These are phyloP conservation scores for Cynanchum wilfordii DNA, from an alignment of 257 asterid species.

Conservation along the genomic window DNA sequence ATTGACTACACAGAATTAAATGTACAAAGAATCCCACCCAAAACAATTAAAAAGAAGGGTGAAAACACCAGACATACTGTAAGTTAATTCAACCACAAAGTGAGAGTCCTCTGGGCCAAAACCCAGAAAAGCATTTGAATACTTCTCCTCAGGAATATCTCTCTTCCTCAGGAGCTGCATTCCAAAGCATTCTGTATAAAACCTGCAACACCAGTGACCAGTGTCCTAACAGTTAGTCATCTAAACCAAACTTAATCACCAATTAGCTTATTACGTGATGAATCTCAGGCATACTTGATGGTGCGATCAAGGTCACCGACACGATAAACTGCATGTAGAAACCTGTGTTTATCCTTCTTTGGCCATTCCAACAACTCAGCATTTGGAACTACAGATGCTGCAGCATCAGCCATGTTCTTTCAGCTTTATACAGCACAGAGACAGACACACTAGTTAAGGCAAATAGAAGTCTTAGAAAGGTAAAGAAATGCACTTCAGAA, in stretches of 20 bases:
- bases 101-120: conserved; percentile 93
- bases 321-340: conserved; percentile 88
- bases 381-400: conserved; percentile 45
- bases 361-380: conserved; percentile 85
- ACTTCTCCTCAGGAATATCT: conserved; percentile 86
- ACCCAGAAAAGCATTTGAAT: conserved; percentile 97
- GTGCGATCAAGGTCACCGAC: conserved; percentile 97
- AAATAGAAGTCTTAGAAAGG: not conserved
- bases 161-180: conserved; percentile 92
- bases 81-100: conserved; percentile 86
- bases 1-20: not conserved
- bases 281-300: conserved; percentile 50
- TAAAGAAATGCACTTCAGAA: not conserved
- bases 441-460: not conserved
- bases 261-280: not conserved
- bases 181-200: conserved; percentile 89
- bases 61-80: conserved; percentile 54
- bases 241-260: not conserved
- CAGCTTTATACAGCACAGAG: not conserved
- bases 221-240: not conserved
- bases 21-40: not conserved
- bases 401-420: conserved; percentile 61
- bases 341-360: conserved; percentile 75
- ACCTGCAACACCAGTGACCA: conserved; percentile 36
- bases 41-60: not conserved